Conservation (phyloP, 768 basidiomycete species). For the Lactarius vividus region DNA sequence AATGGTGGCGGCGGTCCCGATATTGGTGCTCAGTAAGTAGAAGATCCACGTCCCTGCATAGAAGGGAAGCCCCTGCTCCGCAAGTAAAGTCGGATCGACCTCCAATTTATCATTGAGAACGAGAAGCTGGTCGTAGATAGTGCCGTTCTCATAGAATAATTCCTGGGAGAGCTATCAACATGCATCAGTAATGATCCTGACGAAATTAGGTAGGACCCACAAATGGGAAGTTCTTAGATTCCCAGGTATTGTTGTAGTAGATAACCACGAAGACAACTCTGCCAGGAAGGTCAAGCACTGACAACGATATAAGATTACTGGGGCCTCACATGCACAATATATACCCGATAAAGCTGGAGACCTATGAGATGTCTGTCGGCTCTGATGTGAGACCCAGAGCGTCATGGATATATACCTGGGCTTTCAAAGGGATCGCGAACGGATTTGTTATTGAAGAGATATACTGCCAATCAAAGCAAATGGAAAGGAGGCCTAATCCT, state of each 20-base stretch:
- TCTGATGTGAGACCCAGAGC: not conserved
- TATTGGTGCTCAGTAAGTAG: slow-evolving; percentile 43
- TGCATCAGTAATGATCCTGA: not conserved
- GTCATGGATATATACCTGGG: slow-evolving; percentile 33
- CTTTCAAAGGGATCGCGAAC: slow-evolving; percentile 51
- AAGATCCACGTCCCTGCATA: slow-evolving; percentile 50
- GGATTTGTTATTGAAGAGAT: slow-evolving; percentile 40
- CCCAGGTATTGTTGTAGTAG: slow-evolving; percentile 33
- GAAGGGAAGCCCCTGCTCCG: slow-evolving; percentile 44
- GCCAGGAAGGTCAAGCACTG: slow-evolving; percentile 1
- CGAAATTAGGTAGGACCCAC: not conserved
- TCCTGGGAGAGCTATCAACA: slow-evolving; percentile 29
- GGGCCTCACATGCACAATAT: slow-evolving; percentile 48
- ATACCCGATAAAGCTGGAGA: slow-evolving; percentile 50
- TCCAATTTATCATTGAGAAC: slow-evolving; percentile 40
- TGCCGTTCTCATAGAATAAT: slow-evolving; percentile 31
- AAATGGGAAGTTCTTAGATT: slow-evolving; percentile 27
- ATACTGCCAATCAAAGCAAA: slow-evolving; percentile 34
- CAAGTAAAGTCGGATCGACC: slow-evolving; percentile 42
- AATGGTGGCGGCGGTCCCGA: slow-evolving; percentile 48
- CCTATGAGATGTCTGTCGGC: slow-evolving; percentile 27
- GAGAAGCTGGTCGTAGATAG: slow-evolving; percentile 30
- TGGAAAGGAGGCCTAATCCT: slow-evolving; percentile 30
- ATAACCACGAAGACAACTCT: slow-evolving; percentile 32
- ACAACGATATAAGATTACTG: not conserved